phyloP scores from a whole-genome alignment of 257 asterid genomes.

The Lantana camara region DNA sequence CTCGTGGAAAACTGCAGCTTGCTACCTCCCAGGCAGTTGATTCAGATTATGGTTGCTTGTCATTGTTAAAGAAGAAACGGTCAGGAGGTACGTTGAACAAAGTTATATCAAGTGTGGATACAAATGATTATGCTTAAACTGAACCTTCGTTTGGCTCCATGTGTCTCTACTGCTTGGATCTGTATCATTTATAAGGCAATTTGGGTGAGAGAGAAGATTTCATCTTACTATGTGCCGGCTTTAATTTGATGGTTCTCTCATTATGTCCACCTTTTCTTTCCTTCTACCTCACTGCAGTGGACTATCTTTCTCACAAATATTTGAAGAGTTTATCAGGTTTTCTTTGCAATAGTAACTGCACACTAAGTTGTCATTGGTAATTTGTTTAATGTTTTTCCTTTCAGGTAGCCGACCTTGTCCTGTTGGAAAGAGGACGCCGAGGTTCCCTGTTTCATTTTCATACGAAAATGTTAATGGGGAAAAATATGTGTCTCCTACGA shows the following conservation, averaged over 20 bases:
- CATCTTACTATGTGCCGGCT: too few species aligned
- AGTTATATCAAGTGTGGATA: slow-evolving; percentile 19
- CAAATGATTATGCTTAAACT: slow-evolving; percentile 15
- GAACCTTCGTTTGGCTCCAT: slow-evolving; percentile 8
- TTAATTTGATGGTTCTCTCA: slow-evolving; percentile 18
- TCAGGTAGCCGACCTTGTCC: slow-evolving; percentile 79
- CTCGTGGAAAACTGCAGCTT: slow-evolving; percentile 61
- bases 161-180: slow-evolving; percentile 12
- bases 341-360: slow-evolving; percentile 18
- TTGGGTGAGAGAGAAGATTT: too few species aligned
- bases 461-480: slow-evolving; percentile 52
- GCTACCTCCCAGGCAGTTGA: slow-evolving; percentile 46
- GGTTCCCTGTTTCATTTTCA: slow-evolving; percentile 77
- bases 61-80: slow-evolving; percentile 76
- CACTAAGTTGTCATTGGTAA: slow-evolving; percentile 29
- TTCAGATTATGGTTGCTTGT: slow-evolving; percentile 53
- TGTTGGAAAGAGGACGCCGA: slow-evolving; percentile 94
- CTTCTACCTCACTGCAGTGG: slow-evolving; percentile 4
- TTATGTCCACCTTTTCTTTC: not conserved
- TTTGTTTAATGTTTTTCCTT: slow-evolving; percentile 29
- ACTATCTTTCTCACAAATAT: not conserved
- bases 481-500: slow-evolving; percentile 55
- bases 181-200: too few species aligned
- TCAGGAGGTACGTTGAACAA: slow-evolving; percentile 60
- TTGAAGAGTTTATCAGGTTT: slow-evolving; percentile 3